These are phyloP conservation scores for Penicillium sp. DNA, from an alignment of 2,329 filamentous ascomycete genomes.

Conservation along the genomic window DNA sequence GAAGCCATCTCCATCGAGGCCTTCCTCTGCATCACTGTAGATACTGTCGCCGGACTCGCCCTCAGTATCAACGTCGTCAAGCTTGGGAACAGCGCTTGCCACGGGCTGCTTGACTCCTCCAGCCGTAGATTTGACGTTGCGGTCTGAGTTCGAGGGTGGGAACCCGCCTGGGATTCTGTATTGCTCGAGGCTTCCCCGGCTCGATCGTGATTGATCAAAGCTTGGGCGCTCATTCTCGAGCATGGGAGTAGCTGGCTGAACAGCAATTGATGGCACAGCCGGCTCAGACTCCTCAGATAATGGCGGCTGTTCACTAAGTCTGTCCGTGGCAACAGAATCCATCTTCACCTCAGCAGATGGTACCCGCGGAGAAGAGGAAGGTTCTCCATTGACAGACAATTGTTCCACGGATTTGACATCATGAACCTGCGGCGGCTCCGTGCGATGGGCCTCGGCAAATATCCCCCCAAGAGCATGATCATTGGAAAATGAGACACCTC, in stretches of 20 bases:
- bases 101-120: constrained; percentile 6
- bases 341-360: neutral
- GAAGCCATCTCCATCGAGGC: constrained; percentile 45
- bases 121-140: constrained; percentile 12
- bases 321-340: constrained; percentile 5
- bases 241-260: constrained; percentile 50
- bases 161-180: constrained; percentile 62
- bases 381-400: constrained; percentile 10
- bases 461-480: constrained; percentile 54
- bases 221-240: constrained; percentile 33
- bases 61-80: constrained; percentile 30
- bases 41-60: constrained; percentile 46
- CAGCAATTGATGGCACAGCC: constrained; percentile 44
- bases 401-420: constrained; percentile 13
- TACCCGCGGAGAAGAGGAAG: neutral
- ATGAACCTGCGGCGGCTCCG: constrained; percentile 5
- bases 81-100: constrained; percentile 12
- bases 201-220: constrained; percentile 26
- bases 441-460: constrained; percentile 39
- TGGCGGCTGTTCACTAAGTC: constrained; percentile 6
- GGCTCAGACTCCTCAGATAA: constrained; percentile 12
- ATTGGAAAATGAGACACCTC: constrained; percentile 44
- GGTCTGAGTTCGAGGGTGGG: constrained; percentile 38
- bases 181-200: constrained; percentile 39
- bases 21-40: constrained; percentile 48